A percentile compares a stretch with the other conserved stretches of the same genome.
Conservation (phyloP, 2,329 filamentous ascomycete genomes). For the Ophiostoma fasciatum region DNA sequence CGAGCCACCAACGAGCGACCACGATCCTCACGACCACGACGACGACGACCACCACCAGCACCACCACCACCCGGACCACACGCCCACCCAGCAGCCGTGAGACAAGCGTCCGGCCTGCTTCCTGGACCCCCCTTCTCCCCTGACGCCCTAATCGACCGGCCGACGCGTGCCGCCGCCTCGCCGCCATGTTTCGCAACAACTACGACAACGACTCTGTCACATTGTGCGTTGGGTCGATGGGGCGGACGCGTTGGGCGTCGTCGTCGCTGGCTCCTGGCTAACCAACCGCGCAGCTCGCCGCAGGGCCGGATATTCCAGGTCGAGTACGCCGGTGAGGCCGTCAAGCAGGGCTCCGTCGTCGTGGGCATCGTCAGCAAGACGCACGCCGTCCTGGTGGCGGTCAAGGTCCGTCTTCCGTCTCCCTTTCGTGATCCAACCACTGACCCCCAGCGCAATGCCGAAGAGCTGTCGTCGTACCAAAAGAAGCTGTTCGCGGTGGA, state of each 20-base stretch:
- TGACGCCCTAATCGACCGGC: too few relatives aligned
- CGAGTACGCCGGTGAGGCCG: slow-evolving; percentile 95
- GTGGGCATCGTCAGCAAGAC: slow-evolving; percentile 97
- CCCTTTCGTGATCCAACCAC: background rate
- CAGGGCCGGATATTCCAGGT: slow-evolving; percentile 99
- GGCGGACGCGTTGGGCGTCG: too few relatives aligned
- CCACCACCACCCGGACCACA: background rate
- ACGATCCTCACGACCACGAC: background rate
- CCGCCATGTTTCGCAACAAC: slow-evolving; percentile 96
- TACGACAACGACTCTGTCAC: slow-evolving; percentile 99
- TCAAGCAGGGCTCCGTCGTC: slow-evolving; percentile 97
- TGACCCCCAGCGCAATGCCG: slow-evolving; percentile 67
- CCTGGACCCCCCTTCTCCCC: too few relatives aligned
- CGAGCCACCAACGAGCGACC: background rate
- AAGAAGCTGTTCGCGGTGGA: slow-evolving; percentile 98
- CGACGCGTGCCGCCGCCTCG: slow-evolving; percentile 1
- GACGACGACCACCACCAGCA: background rate
- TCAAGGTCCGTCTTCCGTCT: slow-evolving; percentile 53
- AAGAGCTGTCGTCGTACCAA: slow-evolving; percentile 98
- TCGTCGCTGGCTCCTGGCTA: slow-evolving; percentile 11
- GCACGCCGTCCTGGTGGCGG: slow-evolving; percentile 84
- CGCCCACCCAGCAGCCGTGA: too few relatives aligned
- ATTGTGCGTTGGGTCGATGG: too few relatives aligned
- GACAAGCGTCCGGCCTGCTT: too few relatives aligned
- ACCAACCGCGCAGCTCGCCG: slow-evolving; percentile 54